phyloP scores from a whole-genome alignment of 495 filamentous ascomycete genomes.

The Jackrogersella multiformis region DNA sequence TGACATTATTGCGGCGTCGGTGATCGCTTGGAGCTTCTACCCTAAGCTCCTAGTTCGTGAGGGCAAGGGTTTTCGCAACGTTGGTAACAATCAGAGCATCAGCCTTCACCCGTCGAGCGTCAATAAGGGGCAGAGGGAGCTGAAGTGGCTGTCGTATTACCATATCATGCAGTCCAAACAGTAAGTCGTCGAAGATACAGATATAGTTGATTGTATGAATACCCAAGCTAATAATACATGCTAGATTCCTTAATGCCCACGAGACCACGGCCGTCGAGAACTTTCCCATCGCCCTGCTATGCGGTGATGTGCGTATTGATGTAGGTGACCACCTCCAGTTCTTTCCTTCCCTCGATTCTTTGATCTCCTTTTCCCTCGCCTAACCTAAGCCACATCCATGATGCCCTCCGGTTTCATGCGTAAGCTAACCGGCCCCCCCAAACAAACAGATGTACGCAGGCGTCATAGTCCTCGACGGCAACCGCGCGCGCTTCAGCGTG shows the following conservation, averaged over 20 bases:
- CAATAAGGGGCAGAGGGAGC: constrained; percentile 72
- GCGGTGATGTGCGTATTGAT: constrained; percentile 86
- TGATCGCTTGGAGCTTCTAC: constrained; percentile 93
- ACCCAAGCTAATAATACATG: constrained; percentile 15
- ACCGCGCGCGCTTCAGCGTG: constrained; percentile 84
- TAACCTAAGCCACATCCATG: neutral
- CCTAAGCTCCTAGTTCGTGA: constrained; percentile 89
- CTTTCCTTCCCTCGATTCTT: neutral
- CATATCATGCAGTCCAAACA: constrained; percentile 93
- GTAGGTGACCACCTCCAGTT: constrained; percentile 50
- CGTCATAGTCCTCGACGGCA: constrained; percentile 83
- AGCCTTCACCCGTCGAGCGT: constrained; percentile 85
- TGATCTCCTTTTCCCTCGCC: neutral
- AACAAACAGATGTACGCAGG: constrained; percentile 76
- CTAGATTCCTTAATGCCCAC: constrained; percentile 82
- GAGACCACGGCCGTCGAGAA: constrained; percentile 85
- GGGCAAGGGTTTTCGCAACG: constrained; percentile 88
- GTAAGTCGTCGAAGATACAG: constrained; percentile 49
- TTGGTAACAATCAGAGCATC: constrained; percentile 88
- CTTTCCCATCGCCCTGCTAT: constrained; percentile 82
- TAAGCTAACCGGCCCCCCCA: neutral
- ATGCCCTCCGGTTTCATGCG: neutral
- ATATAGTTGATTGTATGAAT: neutral
- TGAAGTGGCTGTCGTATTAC: constrained; percentile 91
- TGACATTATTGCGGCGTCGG: constrained; percentile 76